A percentile compares a stretch with the other conserved stretches of the same genome.
These are phyloP conservation scores for Phytophthora pseudosyringae DNA, from an alignment of 352 stramenopile species.

Conservation along the genomic window DNA sequence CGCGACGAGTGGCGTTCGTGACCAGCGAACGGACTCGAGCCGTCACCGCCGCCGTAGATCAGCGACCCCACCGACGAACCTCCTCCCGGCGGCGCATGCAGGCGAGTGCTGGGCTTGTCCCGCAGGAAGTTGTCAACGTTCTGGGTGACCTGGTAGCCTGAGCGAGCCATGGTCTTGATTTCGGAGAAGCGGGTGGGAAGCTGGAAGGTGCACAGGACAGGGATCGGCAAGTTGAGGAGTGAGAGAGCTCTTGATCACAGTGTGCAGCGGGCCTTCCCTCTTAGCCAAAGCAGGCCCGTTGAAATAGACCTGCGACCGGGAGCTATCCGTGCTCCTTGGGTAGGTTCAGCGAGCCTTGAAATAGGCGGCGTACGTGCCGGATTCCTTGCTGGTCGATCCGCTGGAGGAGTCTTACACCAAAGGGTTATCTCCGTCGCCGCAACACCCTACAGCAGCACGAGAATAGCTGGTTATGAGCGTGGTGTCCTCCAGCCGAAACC, in stretches of 20 bases:
- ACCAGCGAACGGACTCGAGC: slow-evolving; percentile 57
- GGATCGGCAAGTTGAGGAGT: slow-evolving; percentile 40
- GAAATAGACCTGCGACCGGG: slow-evolving; percentile 35
- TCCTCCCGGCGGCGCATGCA: slow-evolving; percentile 74
- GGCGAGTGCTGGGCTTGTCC: slow-evolving; percentile 79
- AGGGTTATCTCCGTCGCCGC: slow-evolving; percentile 12
- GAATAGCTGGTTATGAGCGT: slow-evolving; percentile 10
- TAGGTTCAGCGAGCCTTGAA: slow-evolving; percentile 13
- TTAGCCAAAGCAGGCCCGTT: slow-evolving; percentile 15
- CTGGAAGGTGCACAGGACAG: slow-evolving; percentile 12
- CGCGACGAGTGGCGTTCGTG: slow-evolving; percentile 48
- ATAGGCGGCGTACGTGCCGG: slow-evolving; percentile 21
- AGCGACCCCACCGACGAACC: slow-evolving; percentile 75
- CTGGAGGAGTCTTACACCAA: slow-evolving; percentile 8
- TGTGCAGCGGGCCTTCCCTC: neutral
- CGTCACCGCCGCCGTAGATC: slow-evolving; percentile 71
- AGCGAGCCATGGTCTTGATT: slow-evolving; percentile 54
- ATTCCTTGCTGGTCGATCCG: slow-evolving; percentile 20
- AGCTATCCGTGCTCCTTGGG: neutral
- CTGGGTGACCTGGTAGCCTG: slow-evolving; percentile 66
- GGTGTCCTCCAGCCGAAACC: slow-evolving; percentile 8
- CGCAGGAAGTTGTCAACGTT: slow-evolving; percentile 84
- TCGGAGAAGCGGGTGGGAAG: neutral
- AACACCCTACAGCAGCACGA: slow-evolving; percentile 12
- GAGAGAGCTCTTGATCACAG: slow-evolving; percentile 12